These are phyloP conservation scores for Alternaria gaisen DNA, from an alignment of 2,329 filamentous ascomycete genomes.

Conservation along the genomic window DNA sequence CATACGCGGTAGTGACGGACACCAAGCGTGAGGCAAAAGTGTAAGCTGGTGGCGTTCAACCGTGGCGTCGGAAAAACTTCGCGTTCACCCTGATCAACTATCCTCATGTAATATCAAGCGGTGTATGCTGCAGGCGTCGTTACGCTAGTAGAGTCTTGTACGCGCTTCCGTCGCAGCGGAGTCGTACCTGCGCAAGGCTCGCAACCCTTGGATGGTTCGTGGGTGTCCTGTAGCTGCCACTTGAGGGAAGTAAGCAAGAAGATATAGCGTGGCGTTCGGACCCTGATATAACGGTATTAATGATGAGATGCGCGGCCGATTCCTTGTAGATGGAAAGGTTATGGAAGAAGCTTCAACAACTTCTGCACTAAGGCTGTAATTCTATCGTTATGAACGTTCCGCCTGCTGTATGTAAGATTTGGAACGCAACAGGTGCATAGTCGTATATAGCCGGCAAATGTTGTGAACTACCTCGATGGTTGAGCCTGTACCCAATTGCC, in stretches of 20 bases:
- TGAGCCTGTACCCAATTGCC: background rate
- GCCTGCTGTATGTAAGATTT: background rate
- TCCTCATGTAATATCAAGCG: background rate
- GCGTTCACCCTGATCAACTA: conserved; percentile 3
- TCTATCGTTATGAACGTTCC: background rate
- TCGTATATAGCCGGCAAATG: background rate
- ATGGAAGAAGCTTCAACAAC: background rate
- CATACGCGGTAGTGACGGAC: background rate
- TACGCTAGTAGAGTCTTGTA: conserved; percentile 4
- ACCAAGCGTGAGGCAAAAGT: conserved; percentile 1
- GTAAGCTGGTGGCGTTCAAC: conserved; percentile 7
- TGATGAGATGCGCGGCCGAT: background rate
- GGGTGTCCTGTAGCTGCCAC: background rate
- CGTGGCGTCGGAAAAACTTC: background rate
- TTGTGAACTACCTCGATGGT: background rate
- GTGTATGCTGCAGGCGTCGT: background rate
- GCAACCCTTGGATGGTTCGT: background rate
- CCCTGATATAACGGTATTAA: background rate
- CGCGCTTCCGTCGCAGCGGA: conserved; percentile 1
- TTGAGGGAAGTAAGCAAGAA: background rate
- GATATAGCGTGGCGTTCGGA: background rate
- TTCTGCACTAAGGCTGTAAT: background rate
- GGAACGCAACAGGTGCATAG: background rate
- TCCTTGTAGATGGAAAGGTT: background rate
- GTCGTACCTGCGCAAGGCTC: conserved; percentile 9